Evolutionary conservation across 352 stramenopile genomes (phyloP), one percentile per base, ranked within the genome.

Genomic region (Blastocystis sp.): DNA sequence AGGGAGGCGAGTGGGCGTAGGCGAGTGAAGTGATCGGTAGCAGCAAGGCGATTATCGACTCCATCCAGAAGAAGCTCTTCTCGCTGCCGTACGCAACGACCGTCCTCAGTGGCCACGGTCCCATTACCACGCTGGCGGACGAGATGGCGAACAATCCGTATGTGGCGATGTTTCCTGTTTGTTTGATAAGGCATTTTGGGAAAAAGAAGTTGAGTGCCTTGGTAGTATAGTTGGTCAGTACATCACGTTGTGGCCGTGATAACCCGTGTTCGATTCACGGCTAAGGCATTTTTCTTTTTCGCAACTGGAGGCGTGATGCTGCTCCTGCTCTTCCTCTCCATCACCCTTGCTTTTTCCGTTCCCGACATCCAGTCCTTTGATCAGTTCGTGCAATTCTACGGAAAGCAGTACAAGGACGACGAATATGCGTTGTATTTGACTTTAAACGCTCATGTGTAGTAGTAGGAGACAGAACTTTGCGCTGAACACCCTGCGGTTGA

Each of bases 391-490:
- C n/a, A 40, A 43, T 45, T 17, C 38, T 81, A 65, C 48, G 71
- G 71, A 64, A 81, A 81, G 45, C 71, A 65, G 24, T 81, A 81
- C 43, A 81, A 81, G 60, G 71, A 81, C 3, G 71, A 81, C 57
- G 71, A 81, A 81, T 81, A 81, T 81, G 71, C 52, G 71, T 81
- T 63, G 38, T 14, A 19, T 43, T 45, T 2, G 43, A 9, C 7
- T 6, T 42, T 6, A 43, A 79, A 38, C 7, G 1, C 42, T 48
- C n/a, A 52, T 52, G 4, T 4, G 2, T 81, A 81, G 71, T n/a
- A 59, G 54, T 60, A 21, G 71, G 17, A 54, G 71, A 28, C 21
- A 21, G 48, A 81, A 81, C 48, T 81, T 63, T 65, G 71, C 52
- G 17, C 11, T 43, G 24, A 81, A 81, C 52, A 42, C 45, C 38